Percentiles rank a stretch among this genome's conserved stretches.
Conservation (phyloP, 208 protist genomes). For the Trypanosoma lewisi region DNA sequence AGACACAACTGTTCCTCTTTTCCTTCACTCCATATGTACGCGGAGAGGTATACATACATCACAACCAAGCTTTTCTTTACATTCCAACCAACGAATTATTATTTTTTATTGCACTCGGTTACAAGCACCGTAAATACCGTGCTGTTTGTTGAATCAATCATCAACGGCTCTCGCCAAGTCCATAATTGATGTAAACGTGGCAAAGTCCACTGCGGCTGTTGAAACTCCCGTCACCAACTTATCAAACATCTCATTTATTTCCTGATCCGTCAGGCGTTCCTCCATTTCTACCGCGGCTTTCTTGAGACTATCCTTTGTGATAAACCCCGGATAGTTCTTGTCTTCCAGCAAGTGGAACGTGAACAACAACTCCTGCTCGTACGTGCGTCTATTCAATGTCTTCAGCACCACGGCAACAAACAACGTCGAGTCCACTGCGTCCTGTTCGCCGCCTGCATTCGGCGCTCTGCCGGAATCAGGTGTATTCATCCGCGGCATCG, state of each 20-base stretch:
- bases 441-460: conserved; percentile 16
- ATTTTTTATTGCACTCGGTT: too few relatives aligned
- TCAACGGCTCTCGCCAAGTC: conserved; percentile 41
- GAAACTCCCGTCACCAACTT: conserved; percentile 70
- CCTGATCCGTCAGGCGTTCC: conserved; percentile 73
- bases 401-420: conserved; percentile 77
- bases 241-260: conserved; percentile 86
- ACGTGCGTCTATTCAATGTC: conserved; percentile 58
- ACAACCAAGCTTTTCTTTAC: neutral
- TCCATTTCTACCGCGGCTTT: conserved; percentile 48
- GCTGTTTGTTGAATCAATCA: too few relatives aligned
- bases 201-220: conserved; percentile 65
- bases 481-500: neutral
- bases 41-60: conserved; percentile 3
- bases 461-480: neutral
- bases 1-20: neutral
- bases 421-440: conserved; percentile 56
- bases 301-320: conserved; percentile 78
- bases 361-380: conserved; percentile 69
- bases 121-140: too few relatives aligned
- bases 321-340: conserved; percentile 70
- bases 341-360: conserved; percentile 79
- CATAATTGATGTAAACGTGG: conserved; percentile 68
- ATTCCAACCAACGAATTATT: too few relatives aligned
- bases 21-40: neutral